Evolutionary conservation across 345 rosid species (phyloP).

Genomic region (Angophora floribunda): DNA sequence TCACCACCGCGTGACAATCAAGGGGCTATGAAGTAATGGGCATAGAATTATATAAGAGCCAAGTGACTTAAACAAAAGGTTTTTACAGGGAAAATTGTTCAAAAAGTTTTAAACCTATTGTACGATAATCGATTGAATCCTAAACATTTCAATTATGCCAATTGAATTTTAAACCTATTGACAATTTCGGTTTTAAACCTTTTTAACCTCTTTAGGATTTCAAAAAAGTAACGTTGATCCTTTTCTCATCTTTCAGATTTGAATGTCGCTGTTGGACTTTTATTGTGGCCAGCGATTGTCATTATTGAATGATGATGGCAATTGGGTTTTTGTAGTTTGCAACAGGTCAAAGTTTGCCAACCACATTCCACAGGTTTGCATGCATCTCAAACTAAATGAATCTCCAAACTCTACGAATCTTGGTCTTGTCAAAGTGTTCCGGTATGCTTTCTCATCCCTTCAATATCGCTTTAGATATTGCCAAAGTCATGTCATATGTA

Average conservation of each 20-base stretch:
- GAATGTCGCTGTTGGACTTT: background rate
- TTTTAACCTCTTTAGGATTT: background rate
- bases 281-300: background rate
- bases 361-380: background rate
- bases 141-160: too few species aligned
- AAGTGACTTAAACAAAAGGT: background rate
- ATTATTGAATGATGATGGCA: background rate
- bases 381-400: background rate
- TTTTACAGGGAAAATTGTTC: fast-evolving
- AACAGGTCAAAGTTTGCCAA: background rate
- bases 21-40: background rate
- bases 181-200: fast-evolving
- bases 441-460: too few species aligned
- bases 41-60: background rate
- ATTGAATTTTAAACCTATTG: background rate
- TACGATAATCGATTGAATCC: fast-evolving
- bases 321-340: background rate
- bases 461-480: too few species aligned
- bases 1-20: background rate
- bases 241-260: background rate
- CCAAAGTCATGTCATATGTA: too few species aligned
- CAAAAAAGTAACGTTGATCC: background rate
- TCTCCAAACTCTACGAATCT: too few species aligned
- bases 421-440: too few species aligned
- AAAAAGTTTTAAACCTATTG: too few species aligned